Base-by-base conservation (phyloP, 805 yeast species). In the Starmerella roubikii region DNA sequence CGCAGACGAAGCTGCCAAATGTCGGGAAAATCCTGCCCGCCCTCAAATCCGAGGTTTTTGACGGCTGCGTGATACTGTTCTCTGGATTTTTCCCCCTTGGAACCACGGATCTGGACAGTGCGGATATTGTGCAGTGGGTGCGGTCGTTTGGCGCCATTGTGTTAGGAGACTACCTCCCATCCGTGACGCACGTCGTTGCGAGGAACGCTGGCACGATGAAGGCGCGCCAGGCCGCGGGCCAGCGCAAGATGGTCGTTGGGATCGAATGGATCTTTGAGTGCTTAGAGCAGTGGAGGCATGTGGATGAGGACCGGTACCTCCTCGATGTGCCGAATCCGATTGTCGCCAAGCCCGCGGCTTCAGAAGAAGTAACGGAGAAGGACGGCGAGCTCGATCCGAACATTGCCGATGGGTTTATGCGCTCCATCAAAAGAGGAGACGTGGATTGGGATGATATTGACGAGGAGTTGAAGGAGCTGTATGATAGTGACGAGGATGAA, bases 211-310 rank as follows among this genome's bases (percentile, higher is more conserved):
- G 77, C 16, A 91, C 98, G 0, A 71, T 74, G 51, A 88, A 88
- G 56, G 94, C 86, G 9, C 69, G 86, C 33, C 68, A 78, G 24
- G 96, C 95, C 0, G 64, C 77, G 0, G 62, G 73, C 30, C 76
- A 77, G 1, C 55, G 63, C 16, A 78, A 78, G 26, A 74, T 78
- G 49, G 69, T 88, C n/a, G 94, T 88, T 16, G 78, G 76, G 52
- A 86, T 93, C 2, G 91, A 82, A 52, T 88, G 98, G 98, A 60
- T 88, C 2, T 86, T 86, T 61, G 76, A 78, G 27, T 81, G 95
- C 57, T 65, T 88, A 48, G 75, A 85, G 7, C 60, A 68, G 20
- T 88, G 97, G 97, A 64, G 65, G 39, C 69, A 68, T 33, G 76
- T 76, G 0, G 74, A 76, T 15, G 91, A 78, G 46, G 63, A 55